Conservation (phyloP, 371 early-diverging fungal species). For the Lichtheimia corymbifera region DNA sequence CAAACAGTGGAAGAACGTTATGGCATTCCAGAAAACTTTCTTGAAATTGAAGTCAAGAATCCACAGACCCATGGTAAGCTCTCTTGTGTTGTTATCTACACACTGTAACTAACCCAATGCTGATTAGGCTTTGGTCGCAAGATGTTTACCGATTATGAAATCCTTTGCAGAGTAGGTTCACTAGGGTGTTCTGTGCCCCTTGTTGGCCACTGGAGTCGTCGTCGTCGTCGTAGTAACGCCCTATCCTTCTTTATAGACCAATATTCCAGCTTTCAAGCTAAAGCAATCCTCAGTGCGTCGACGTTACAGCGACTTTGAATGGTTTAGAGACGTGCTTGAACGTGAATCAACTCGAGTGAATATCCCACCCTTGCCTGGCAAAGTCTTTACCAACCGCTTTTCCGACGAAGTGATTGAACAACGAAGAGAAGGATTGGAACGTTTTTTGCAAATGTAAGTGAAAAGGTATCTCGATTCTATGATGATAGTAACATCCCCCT, state of each 20-base stretch:
- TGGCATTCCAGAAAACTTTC: slow-evolving; percentile 94
- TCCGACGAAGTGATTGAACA: slow-evolving; percentile 92
- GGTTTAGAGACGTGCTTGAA: slow-evolving; percentile 94
- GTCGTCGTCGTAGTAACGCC: slow-evolving; percentile 6
- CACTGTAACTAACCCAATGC: no score
- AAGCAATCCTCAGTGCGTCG: slow-evolving; percentile 84
- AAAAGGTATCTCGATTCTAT: not conserved
- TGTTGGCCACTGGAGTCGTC: slow-evolving; percentile 12
- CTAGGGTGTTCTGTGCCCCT: no score
- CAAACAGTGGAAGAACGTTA: slow-evolving; percentile 91
- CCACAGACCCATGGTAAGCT: slow-evolving; percentile 83
- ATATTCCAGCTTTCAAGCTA: slow-evolving; percentile 95
- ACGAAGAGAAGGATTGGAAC: slow-evolving; percentile 89
- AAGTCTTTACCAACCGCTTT: slow-evolving; percentile 96
- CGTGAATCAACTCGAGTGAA: slow-evolving; percentile 90
- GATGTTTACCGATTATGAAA: slow-evolving; percentile 96
- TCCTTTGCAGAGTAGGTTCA: slow-evolving; percentile 77
- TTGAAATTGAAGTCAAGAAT: slow-evolving; percentile 94
- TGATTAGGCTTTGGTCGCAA: slow-evolving; percentile 72
- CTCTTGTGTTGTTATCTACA: not conserved
- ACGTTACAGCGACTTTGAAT: slow-evolving; percentile 97
- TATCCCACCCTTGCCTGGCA: slow-evolving; percentile 95
- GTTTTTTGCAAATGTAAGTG: slow-evolving; percentile 94
- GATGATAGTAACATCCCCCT: not conserved
- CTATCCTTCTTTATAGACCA: slow-evolving; percentile 66